Base-by-base conservation (phyloP, 257 asterid genomes). In the Capsicum chinense region DNA sequence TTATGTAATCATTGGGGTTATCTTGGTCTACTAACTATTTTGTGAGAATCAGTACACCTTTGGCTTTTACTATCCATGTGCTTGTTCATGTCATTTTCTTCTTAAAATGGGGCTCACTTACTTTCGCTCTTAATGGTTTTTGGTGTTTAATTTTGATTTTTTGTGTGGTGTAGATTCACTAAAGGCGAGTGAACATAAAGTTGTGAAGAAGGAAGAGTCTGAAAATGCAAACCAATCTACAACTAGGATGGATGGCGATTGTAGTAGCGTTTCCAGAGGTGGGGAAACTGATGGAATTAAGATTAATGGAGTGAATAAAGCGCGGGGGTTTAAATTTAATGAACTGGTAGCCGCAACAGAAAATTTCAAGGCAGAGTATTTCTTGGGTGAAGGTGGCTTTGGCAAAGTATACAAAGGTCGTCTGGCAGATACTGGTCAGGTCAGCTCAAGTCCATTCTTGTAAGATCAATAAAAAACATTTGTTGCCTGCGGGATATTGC, bases 381-480 rank as follows among this genome's bases (percentile, higher is more conserved):
- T 91, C 86, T 81, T 93, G 10, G 97, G 97, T 6, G 95, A 93
- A 86, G 97, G 97, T 35, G 95, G 97, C 56, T 93, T 93, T 56
- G 97, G 97, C 54, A 87, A 85, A 90, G 97, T 93, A 58, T 89
- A 91, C 83, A 90, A 90, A 88, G 95, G 97, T 52, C 56, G 17
- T 76, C 82, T 92, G 83, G 81, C 74, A 33, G 92, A 88, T 83
- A 89, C 92, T 9, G 85, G 85, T 84, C 89, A 93, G 95, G 97
- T 93, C 5, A 83, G 92, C 89, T 83, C 63, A 33, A 33, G 5
- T 54, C 6, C 15, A 3, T 74, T 50, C 57, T 73, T 73, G 60
- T 19, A 48, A 48, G 60, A 73, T 52, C 21, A 39, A 3, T 48
- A 48, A 48, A 42, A 73, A 73, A 21, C 33, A 26, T 48, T 73